These are phyloP conservation scores for Phialophora macrospora DNA, from an alignment of 2,329 filamentous ascomycete species.

Conservation along the genomic window DNA sequence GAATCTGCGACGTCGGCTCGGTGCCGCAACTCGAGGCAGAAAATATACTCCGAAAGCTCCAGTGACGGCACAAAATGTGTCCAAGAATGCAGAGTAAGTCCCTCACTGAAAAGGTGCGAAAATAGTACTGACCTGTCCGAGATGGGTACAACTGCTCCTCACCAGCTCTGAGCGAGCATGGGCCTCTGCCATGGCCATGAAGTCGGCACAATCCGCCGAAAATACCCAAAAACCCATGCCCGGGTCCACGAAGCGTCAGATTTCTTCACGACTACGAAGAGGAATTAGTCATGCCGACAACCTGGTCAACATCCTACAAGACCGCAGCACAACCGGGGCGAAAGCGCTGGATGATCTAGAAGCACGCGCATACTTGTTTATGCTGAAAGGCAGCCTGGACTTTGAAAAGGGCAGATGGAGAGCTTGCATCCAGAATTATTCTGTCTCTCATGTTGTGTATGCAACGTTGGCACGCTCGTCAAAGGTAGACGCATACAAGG, in stretches of 20 bases:
- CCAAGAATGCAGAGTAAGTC: conserved; percentile 73
- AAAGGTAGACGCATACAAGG: conserved; percentile 80
- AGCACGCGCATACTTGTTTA: conserved; percentile 79
- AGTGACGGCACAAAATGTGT: conserved; percentile 76
- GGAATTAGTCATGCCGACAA: conserved; percentile 71
- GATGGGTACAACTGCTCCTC: conserved; percentile 77
- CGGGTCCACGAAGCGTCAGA: conserved; percentile 81
- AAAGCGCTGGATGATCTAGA: conserved; percentile 76
- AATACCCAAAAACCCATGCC: conserved; percentile 73
- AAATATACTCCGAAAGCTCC: conserved; percentile 77
- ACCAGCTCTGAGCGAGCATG: conserved; percentile 88
- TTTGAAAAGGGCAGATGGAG: conserved; percentile 93
- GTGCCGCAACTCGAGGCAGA: conserved; percentile 80
- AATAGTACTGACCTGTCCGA: conserved; percentile 46
- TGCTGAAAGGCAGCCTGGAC: conserved; percentile 74
- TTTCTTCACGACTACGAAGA: conserved; percentile 84
- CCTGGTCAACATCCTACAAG: conserved; percentile 69
- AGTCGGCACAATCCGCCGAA: conserved; percentile 77
- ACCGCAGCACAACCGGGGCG: conserved; percentile 67
- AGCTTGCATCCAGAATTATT: conserved; percentile 73
- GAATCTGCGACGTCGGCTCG: conserved; percentile 82
- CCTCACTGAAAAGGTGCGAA: not conserved
- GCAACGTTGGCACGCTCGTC: conserved; percentile 69
- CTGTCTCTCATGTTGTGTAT: conserved; percentile 81
- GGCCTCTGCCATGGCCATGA: conserved; percentile 96